Evolutionary conservation across 2,329 filamentous ascomycete species (phyloP).

Genomic region (Cladosporium sp.): DNA sequence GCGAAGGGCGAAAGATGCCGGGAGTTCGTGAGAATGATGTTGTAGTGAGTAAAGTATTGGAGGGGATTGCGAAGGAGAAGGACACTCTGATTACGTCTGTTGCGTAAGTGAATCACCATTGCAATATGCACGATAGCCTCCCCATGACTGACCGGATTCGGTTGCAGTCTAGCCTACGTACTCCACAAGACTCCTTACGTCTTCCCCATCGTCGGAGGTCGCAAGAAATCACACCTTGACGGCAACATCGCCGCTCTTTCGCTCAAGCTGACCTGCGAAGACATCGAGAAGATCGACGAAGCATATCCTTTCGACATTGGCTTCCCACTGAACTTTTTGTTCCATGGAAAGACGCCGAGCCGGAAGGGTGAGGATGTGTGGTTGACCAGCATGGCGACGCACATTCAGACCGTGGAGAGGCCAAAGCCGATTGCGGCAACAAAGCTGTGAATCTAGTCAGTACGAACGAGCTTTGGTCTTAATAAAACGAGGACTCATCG

Average conservation of each 20-base stretch:
- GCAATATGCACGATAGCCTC: not conserved
- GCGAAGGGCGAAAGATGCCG: slow-evolving; percentile 36
- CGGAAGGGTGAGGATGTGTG: slow-evolving; percentile 35
- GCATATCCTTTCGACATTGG: slow-evolving; percentile 60
- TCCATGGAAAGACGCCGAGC: slow-evolving; percentile 23
- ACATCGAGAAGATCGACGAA: slow-evolving; percentile 64
- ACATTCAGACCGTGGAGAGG: slow-evolving; percentile 6
- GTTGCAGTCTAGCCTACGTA: slow-evolving; percentile 66
- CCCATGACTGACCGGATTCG: not conserved
- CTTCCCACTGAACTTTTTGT: slow-evolving; percentile 57
- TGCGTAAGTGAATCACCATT: not conserved
- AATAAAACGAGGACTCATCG: too few relatives aligned
- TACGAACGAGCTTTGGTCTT: too few relatives aligned
- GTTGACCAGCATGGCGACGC: slow-evolving; percentile 21
- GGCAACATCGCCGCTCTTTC: slow-evolving; percentile 65
- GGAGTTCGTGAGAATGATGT: slow-evolving; percentile 22
- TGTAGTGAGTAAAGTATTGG: not conserved
- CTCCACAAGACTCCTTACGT: slow-evolving; percentile 66
- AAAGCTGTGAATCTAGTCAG: too few relatives aligned
- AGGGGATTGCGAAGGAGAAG: slow-evolving; percentile 4
- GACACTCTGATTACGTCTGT: not conserved
- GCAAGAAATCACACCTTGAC: slow-evolving; percentile 69
- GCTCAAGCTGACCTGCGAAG: slow-evolving; percentile 56
- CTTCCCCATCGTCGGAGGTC: slow-evolving; percentile 71
- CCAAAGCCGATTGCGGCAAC: not conserved